Percentiles rank a stretch among this genome's conserved stretches.
Conservation (phyloP, 169 alveolate species). For the Eimeria falciformis region DNA sequence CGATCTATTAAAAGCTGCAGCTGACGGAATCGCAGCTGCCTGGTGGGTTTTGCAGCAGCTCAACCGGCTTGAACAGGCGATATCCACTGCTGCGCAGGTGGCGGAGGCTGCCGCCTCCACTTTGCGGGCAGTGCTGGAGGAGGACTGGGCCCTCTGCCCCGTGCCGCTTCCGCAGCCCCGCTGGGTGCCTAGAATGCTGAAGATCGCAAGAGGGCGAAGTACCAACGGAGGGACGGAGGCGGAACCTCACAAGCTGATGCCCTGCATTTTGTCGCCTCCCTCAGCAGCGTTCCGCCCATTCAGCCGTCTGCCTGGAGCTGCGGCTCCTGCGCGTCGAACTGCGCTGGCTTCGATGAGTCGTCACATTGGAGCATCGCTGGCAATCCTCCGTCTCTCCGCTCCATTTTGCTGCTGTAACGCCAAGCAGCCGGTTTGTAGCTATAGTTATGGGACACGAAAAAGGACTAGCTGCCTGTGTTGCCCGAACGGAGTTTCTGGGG, state of each 20-base stretch:
- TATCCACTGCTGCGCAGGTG: conserved; percentile 41
- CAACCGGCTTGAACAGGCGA: not conserved
- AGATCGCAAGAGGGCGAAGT: not conserved
- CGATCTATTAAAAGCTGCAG: not conserved
- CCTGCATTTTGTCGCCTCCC: conserved; percentile 9
- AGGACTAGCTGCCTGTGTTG: not conserved
- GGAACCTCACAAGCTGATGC: not conserved
- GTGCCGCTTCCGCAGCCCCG: conserved; percentile 27
- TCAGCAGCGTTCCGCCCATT: not conserved
- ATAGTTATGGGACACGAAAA: not conserved
- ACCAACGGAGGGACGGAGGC: not conserved
- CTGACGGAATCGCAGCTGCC: conserved; percentile 12
- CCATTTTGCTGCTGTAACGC: not conserved
- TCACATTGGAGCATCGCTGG: conserved; percentile 52
- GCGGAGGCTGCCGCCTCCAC: conserved; percentile 21
- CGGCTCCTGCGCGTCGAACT: not conserved
- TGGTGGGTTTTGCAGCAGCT: conserved; percentile 28
- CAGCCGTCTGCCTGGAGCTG: not conserved
- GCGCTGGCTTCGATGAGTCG: conserved; percentile 68
- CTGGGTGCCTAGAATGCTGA: conserved; percentile 11
- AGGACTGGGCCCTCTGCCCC: conserved; percentile 59
- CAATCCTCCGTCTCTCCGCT: conserved; percentile 33
- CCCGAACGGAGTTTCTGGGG: too few relatives aligned
- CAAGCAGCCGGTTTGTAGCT: not conserved
- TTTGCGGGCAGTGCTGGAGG: conserved; percentile 24